Evolutionary conservation across 345 rosid genomes (phyloP).

Genomic region (Dimocarpus longan): DNA sequence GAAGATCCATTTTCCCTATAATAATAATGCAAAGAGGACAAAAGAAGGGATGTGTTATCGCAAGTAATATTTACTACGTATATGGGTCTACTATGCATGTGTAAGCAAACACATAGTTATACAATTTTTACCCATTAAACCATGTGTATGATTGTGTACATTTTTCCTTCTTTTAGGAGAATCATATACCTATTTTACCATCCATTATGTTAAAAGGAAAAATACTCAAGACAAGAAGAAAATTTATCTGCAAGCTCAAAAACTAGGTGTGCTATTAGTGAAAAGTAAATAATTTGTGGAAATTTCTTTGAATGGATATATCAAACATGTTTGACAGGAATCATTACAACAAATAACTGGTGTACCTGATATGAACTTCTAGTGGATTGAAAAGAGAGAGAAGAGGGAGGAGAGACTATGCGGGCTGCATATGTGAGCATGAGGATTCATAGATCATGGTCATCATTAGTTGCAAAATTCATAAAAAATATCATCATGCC

Average conservation of each 20-base stretch:
- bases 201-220: background rate
- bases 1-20: slow-evolving; percentile 51
- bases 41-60: slow-evolving; percentile 1
- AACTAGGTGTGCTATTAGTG: background rate
- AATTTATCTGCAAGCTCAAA: background rate
- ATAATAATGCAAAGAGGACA: background rate
- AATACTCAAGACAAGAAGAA: background rate
- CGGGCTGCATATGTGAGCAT: background rate
- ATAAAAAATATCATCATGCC: background rate
- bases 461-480: background rate
- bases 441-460: background rate
- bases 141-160: background rate
- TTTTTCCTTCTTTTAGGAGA: background rate
- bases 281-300: background rate
- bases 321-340: background rate
- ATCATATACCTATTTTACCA: background rate
- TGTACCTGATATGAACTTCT: slow-evolving; percentile 1
- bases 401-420: background rate
- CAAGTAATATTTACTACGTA: background rate
- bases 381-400: background rate
- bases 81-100: background rate
- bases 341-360: background rate
- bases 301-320: slow-evolving; percentile 5
- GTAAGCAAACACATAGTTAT: background rate
- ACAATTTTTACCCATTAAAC: background rate